Evolutionary conservation across 2,329 filamentous ascomycete genomes (phyloP).

Genomic region (Capronia americana): DNA sequence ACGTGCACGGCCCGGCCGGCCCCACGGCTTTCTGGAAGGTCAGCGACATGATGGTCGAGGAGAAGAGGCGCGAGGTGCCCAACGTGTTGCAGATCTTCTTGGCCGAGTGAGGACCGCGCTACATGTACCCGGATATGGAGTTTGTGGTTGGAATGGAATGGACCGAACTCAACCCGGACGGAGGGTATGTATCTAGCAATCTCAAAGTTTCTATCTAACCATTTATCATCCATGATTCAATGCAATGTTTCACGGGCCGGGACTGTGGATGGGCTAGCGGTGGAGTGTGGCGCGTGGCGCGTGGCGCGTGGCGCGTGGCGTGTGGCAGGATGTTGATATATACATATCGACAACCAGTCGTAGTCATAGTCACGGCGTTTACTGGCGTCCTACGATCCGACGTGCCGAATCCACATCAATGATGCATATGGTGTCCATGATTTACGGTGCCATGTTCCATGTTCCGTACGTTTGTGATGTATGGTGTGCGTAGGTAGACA

Average conservation of each 20-base stretch:
- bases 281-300: too few relatives aligned
- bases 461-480: too few relatives aligned
- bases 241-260: neutral
- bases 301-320: neutral
- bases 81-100: slow-evolving; percentile 26
- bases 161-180: neutral
- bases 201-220: too few relatives aligned
- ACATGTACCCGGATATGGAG: neutral
- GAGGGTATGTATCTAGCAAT: too few relatives aligned
- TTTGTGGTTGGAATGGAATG: neutral
- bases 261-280: neutral
- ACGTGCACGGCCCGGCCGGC: slow-evolving; percentile 71
- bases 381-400: neutral
- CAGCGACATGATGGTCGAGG: slow-evolving; percentile 55
- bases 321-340: neutral
- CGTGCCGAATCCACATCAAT: neutral
- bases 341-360: neutral
- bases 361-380: neutral
- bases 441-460: neutral
- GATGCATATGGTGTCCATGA: neutral
- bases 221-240: neutral
- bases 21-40: slow-evolving; percentile 82
- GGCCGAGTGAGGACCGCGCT: neutral
- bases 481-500: neutral
- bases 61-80: slow-evolving; percentile 20